Evolutionary conservation across 129 eudicot genomes (phyloP).

Genomic region (Escallonia rubra): DNA sequence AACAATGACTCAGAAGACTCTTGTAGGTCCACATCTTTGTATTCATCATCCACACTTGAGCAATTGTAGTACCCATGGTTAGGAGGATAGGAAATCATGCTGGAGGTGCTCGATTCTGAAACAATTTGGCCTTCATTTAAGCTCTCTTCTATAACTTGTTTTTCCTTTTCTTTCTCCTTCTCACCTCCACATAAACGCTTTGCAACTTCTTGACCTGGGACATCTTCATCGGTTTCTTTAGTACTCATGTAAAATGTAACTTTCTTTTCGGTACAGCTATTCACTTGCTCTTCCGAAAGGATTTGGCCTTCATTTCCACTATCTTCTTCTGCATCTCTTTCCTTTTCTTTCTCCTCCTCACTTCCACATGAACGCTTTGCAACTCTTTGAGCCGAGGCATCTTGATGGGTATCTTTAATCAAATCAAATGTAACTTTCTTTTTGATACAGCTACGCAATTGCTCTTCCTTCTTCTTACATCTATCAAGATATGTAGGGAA

Average conservation of each 20-base stretch:
- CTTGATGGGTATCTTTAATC: conserved; percentile 17
- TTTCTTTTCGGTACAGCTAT: conserved; percentile 16
- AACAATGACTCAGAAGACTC: conserved; percentile 64
- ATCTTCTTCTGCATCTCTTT: conserved; percentile 10
- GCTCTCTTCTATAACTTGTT: not conserved
- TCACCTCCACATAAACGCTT: conserved; percentile 20
- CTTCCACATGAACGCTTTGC: conserved; percentile 17
- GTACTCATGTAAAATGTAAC: conserved; percentile 21
- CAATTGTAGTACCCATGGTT: conserved; percentile 32
- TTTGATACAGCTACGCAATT: conserved; percentile 18
- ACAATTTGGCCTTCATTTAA: conserved; percentile 1
- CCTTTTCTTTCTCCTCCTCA: conserved; percentile 18
- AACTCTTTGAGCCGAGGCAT: conserved; percentile 7
- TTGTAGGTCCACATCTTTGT: conserved; percentile 11
- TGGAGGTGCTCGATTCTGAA: conserved; percentile 45
- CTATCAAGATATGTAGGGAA: conserved; percentile 22
- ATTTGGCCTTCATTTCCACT: conserved; percentile 6
- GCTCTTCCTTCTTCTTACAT: conserved; percentile 30
- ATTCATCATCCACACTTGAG: conserved; percentile 17
- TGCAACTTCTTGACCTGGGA: conserved; percentile 8
- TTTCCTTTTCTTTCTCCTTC: conserved; percentile 1
- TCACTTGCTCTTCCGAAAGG: conserved; percentile 24
- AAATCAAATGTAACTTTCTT: conserved; percentile 25
- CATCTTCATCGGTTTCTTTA: conserved; percentile 14
- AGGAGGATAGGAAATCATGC: conserved; percentile 45